These are phyloP conservation scores for Eucalyptus shirleyi DNA, from an alignment of 345 rosid genomes.

Conservation along the genomic window DNA sequence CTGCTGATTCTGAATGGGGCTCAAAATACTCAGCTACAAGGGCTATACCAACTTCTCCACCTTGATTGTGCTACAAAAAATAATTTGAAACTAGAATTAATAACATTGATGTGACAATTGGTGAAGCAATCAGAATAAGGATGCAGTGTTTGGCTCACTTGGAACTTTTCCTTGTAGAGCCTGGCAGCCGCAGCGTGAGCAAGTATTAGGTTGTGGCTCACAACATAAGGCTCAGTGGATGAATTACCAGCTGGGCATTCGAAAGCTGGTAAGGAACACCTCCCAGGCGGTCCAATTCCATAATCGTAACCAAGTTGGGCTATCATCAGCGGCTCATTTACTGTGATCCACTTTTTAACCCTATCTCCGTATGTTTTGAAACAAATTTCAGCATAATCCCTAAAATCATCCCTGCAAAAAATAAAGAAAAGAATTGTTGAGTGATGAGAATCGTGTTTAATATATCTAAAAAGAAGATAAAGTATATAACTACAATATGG, in stretches of 20 bases:
- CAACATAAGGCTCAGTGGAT: constrained; percentile 28
- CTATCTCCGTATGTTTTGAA: constrained; percentile 27
- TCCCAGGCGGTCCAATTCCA: constrained; percentile 8
- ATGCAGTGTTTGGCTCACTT: not conserved
- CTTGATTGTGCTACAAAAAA: not conserved
- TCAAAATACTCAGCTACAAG: not conserved
- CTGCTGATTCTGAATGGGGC: not conserved
- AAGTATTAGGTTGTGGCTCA: constrained; percentile 19
- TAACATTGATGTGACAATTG: not conserved
- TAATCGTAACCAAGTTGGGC: not conserved
- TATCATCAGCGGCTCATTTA: constrained; percentile 8
- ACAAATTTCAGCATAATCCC: constrained; percentile 29
- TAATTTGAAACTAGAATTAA: not conserved
- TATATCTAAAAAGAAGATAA: not conserved
- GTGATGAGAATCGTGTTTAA: not conserved
- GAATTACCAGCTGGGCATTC: constrained; percentile 12
- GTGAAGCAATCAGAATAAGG: not conserved
- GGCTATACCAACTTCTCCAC: constrained; percentile 2
- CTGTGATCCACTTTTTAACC: constrained; percentile 21
- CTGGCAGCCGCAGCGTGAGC: constrained; percentile 21
- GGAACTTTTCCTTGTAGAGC: constrained; percentile 22
- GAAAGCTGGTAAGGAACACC: not conserved
- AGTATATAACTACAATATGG: not conserved
- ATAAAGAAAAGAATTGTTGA: not conserved
- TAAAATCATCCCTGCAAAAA: constrained; percentile 18